A percentile compares a stretch with the other conserved stretches of the same genome.
Evolutionary conservation across 441 rosid genomes (phyloP).

Genomic region (Jatropha podagrica): DNA sequence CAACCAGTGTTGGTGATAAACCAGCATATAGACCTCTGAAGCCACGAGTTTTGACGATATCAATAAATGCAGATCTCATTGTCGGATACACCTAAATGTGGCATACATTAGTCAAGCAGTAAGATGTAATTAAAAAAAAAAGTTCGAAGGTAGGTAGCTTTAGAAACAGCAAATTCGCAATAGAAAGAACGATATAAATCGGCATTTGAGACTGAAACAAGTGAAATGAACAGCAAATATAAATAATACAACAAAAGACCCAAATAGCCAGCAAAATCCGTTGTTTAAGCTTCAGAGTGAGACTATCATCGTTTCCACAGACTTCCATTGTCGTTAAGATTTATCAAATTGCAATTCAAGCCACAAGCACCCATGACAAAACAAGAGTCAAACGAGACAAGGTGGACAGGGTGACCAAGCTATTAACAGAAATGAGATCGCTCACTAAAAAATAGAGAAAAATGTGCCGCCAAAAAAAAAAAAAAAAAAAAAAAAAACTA

Average conservation of each 20-base stretch:
- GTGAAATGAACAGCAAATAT: background rate
- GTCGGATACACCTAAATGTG: conserved; percentile 75
- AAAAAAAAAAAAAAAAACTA: background rate
- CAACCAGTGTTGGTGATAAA: conserved; percentile 88
- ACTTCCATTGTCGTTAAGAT: background rate
- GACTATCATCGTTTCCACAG: background rate
- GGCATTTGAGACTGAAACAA: background rate
- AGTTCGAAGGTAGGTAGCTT: background rate
- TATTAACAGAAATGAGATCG: background rate
- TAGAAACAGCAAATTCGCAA: background rate
- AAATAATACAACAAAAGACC: background rate
- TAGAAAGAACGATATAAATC: background rate
- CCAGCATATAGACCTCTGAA: conserved; percentile 87
- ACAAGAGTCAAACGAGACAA: background rate
- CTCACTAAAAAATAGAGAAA: background rate
- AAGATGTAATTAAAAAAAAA: background rate
- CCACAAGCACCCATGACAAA: background rate
- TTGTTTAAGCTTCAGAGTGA: background rate
- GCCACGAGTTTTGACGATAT: conserved; percentile 74
- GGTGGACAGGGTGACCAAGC: background rate
- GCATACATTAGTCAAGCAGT: conserved; percentile 18
- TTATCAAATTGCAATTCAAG: background rate
- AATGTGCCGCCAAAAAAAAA: background rate
- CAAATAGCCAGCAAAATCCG: background rate
- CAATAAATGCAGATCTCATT: conserved; percentile 90